Evolutionary conservation across 2,329 filamentous ascomycete genomes (phyloP), one percentile per base, ranked within the genome.

Genomic region (Penicillium freii): DNA sequence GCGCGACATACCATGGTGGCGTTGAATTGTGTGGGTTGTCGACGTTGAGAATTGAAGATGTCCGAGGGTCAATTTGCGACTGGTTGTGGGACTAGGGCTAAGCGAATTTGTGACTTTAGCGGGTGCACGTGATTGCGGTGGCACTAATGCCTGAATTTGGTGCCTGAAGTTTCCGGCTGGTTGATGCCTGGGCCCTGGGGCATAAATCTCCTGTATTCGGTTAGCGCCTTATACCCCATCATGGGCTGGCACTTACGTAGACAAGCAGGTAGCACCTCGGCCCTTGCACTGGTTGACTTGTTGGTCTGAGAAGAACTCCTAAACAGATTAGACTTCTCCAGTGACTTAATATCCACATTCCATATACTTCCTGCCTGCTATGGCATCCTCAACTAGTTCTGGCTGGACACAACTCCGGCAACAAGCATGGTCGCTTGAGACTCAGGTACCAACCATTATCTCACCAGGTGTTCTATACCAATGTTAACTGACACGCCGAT

Each of bases 391-490:
- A 62, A 85, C 77, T n/a, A 76, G 78, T 62, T 81, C 84, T 62
- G 88, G 92, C 78, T 99, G 94, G 94, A 88, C 91, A 70, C 92
- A 97, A 79, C 83, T 97, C 66, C 90, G 94, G 69, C 92, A 97
- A 74, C 93, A 97, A 78, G 91, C 92, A 60, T 84, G 94, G 69
- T 85, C 87, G 44, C 81, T 97, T 61, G 94, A 99, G 76, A 91
- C 88, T 60, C 93, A 97, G 84, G 93, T 96, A 81, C 63, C 74
- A 39, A 61, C 31, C 31, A 17, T 17, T 44, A 58, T 53, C 19
- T 46, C n/a, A 50, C 38, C 19, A 54, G 34, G 29, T 19, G 17
- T 17, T 21, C 17, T 13, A 17, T 52, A 50, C n/a, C 38, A 51
- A 43, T 47, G 36, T 43, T 27, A n/a, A 62, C 64, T 67, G 53